Conservation (phyloP, 2,329 filamentous ascomycete species). For the Didymella sp. region DNA sequence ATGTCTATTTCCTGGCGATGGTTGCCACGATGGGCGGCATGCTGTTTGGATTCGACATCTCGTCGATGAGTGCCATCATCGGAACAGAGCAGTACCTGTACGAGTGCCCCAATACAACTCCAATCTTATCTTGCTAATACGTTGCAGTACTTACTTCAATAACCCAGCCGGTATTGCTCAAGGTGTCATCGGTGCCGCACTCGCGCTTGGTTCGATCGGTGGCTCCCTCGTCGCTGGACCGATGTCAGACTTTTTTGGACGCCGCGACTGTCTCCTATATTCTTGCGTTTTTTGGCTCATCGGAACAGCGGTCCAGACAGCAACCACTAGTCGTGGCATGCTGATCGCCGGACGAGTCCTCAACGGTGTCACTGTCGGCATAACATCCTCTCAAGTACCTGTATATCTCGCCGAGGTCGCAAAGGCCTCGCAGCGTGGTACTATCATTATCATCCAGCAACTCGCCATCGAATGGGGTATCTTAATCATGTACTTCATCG, state of each 20-base stretch:
- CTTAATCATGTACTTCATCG: slow-evolving; percentile 55
- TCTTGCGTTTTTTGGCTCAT: slow-evolving; percentile 57
- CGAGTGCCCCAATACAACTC: background rate
- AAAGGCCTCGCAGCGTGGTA: slow-evolving; percentile 53
- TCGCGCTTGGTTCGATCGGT: slow-evolving; percentile 59
- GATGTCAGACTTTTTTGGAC: slow-evolving; percentile 58
- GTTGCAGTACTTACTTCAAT: slow-evolving; percentile 55
- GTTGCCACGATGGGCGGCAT: slow-evolving; percentile 62
- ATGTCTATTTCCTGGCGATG: slow-evolving; percentile 61
- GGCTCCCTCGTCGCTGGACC: slow-evolving; percentile 59
- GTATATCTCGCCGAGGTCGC: slow-evolving; percentile 56
- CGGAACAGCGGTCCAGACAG: slow-evolving; percentile 53
- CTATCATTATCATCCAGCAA: slow-evolving; percentile 55
- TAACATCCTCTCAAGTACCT: slow-evolving; percentile 55
- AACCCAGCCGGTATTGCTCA: slow-evolving; percentile 58
- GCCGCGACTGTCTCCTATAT: slow-evolving; percentile 56
- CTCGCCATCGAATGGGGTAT: slow-evolving; percentile 53
- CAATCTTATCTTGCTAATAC: background rate
- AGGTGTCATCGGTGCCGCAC: slow-evolving; percentile 59
- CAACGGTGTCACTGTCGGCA: slow-evolving; percentile 54
- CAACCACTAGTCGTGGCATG: slow-evolving; percentile 50
- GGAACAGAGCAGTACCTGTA: slow-evolving; percentile 58
- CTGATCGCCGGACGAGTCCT: slow-evolving; percentile 57
- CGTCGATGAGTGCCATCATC: slow-evolving; percentile 62
- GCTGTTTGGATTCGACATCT: slow-evolving; percentile 65